Evolutionary conservation across 176 grass and related monocot genomes (phyloP).

Genomic region (Musa beccarii): DNA sequence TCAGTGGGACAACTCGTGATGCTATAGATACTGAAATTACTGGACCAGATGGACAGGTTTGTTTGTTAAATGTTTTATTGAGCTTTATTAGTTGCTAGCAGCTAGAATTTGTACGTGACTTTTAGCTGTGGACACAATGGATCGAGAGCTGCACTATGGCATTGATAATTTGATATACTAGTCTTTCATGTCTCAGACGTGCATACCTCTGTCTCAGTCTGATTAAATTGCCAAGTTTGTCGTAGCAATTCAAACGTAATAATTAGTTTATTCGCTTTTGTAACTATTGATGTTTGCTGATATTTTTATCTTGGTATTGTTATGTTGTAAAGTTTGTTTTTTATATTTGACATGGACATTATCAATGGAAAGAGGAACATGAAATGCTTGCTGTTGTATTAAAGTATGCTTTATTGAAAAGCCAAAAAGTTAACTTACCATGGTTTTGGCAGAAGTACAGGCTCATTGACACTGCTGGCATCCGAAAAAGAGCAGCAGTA

Average conservation of each 20-base stretch:
- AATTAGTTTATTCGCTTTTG: background rate
- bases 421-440: conserved; percentile 14
- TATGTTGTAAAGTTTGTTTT: background rate
- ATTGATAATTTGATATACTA: background rate
- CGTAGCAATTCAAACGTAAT: background rate
- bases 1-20: conserved; percentile 96
- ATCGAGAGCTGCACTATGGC: too few relatives aligned
- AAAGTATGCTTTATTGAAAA: background rate
- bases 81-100: background rate
- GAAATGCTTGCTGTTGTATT: background rate
- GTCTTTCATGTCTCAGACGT: background rate
- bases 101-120: background rate
- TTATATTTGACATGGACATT: background rate
- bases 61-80: conserved; percentile 3
- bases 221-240: background rate
- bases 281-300: background rate
- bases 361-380: background rate
- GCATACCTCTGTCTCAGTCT: background rate
- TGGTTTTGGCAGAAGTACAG: conserved; percentile 68
- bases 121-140: background rate
- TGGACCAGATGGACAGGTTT: conserved; percentile 73
- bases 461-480: conserved; percentile 95
- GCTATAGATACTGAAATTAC: conserved; percentile 90
- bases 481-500: conserved; percentile 70
- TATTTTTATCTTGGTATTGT: background rate